These are phyloP conservation scores for Plasmodium vivax DNA, from an alignment of 169 alveolate genomes.

Conservation along the genomic window DNA sequence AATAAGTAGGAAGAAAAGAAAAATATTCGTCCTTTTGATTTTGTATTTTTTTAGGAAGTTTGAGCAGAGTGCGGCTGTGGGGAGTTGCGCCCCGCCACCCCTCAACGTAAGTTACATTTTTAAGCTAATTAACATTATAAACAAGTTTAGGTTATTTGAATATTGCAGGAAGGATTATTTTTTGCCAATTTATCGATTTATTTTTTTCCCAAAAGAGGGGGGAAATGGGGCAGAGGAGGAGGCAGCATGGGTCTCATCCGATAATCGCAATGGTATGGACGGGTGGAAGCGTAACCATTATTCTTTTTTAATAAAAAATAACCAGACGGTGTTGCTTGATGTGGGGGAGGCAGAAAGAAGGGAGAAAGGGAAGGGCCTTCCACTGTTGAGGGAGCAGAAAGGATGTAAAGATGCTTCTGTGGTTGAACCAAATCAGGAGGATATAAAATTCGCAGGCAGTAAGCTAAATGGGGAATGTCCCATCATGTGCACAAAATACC, in stretches of 20 bases:
- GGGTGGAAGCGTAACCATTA: background rate
- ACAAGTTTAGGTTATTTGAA: constrained; percentile 51
- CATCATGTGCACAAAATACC: background rate
- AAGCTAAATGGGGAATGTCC: background rate
- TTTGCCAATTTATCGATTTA: constrained; percentile 31
- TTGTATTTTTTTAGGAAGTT: constrained; percentile 46
- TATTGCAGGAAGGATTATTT: constrained; percentile 50
- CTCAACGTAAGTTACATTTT: constrained; percentile 17
- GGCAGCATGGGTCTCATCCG: background rate
- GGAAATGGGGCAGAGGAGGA: background rate
- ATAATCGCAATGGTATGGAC: background rate
- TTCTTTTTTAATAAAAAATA: constrained; percentile 37
- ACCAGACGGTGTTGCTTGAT: constrained; percentile 24
- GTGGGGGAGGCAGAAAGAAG: background rate
- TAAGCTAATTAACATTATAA: constrained; percentile 56
- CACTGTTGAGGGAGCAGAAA: background rate
- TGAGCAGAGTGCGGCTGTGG: background rate
- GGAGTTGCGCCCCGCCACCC: background rate
- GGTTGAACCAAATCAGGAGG: background rate
- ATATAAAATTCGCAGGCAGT: background rate
- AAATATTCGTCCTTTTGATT: constrained; percentile 57
- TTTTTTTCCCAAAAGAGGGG: background rate
- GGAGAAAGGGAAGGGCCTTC: background rate
- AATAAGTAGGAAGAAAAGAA: constrained; percentile 47
- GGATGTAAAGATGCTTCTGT: background rate